Conservation (phyloP, 306 rosid species). For the Adenanthera pavonina region DNA sequence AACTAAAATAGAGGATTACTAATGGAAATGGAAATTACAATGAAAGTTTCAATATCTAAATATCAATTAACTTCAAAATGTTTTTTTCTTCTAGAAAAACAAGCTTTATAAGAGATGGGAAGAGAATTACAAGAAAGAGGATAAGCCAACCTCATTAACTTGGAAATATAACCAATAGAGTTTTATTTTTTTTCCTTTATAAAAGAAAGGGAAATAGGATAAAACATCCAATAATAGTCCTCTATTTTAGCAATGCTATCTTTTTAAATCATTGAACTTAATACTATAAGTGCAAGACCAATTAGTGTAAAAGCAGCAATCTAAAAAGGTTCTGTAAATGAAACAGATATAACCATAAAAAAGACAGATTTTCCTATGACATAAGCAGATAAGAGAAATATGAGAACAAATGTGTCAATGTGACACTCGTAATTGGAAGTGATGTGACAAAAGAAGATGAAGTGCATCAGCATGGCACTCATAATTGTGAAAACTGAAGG, state of each 20-base stretch:
- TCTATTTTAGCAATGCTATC: conserved; percentile 3
- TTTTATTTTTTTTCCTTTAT: not conserved
- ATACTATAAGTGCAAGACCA: conserved; percentile 23
- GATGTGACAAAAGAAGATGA: no score
- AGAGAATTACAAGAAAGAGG: not conserved
- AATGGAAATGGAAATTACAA: conserved; percentile 20
- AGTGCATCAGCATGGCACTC: no score
- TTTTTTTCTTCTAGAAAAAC: no score
- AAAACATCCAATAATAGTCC: conserved; percentile 7
- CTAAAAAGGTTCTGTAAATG: no score
- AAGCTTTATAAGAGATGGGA: no score
- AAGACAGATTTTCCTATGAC: no score
- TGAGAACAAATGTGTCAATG: not conserved
- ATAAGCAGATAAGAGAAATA: no score
- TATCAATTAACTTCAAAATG: conserved; percentile 20
- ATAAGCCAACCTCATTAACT: not conserved
- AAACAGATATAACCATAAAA: no score
- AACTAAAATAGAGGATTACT: conserved; percentile 8
- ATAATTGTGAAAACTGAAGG: no score
- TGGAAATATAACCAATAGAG: conserved; percentile 23
- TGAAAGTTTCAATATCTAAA: conserved; percentile 11
- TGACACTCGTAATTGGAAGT: no score
- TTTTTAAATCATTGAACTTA: conserved; percentile 6
- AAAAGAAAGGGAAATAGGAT: conserved; percentile 10
- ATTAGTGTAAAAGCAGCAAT: conserved; percentile 3